Base-by-base conservation (phyloP, 2,329 filamentous ascomycete genomes). In the Teratosphaeria nubilosa region DNA sequence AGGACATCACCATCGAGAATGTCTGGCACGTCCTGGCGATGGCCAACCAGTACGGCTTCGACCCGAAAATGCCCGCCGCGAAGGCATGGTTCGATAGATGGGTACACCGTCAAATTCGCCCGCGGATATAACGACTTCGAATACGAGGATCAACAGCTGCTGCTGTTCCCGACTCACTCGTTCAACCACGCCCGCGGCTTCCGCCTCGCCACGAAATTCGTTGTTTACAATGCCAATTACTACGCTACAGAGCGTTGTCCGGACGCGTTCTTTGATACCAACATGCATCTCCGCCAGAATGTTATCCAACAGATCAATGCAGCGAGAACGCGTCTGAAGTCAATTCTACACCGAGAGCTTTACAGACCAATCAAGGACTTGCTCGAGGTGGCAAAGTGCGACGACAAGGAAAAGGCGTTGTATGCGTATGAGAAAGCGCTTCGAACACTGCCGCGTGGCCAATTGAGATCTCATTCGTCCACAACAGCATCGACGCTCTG, bases 151-250 rank as follows among this genome's bases (percentile, higher is more conserved):
- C 41, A 27, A 24, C 50, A 71, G 1, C 64, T 70, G 1, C 50
- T 71, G 1, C 63, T 69, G 0, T 66, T 68, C n/a, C 71, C 71
- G 0, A 67, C 65, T 56, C 64, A 65, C 27, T 34, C 59, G 1
- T 72, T 73, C 62, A 64, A 70, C 30, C 63, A 71, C 56, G 64
- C 65, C 5, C 20, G 56, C 2, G 71, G 64, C 1, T 73, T 72
- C 45, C 59, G 61, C 0, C 51, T 51, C 0, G 62, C 65, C 3
- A 73, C 70, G 0, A 68, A 66, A 59, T 67, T 58, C n/a, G 62
- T 73, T 1, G 71, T 64, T 1, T 73, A 74, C 64, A 59, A 71
- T 37, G 58, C 58, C 13, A n/a, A 54, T 7, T 65, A 66, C 5
- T 64, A 66, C 32, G 66, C 72, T 45, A 62, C 58, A n/a, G 70